A percentile compares a stretch with the other conserved stretches of the same genome.
phyloP scores from a whole-genome alignment of 139 green algal species.

The Gonium pectorale region DNA sequence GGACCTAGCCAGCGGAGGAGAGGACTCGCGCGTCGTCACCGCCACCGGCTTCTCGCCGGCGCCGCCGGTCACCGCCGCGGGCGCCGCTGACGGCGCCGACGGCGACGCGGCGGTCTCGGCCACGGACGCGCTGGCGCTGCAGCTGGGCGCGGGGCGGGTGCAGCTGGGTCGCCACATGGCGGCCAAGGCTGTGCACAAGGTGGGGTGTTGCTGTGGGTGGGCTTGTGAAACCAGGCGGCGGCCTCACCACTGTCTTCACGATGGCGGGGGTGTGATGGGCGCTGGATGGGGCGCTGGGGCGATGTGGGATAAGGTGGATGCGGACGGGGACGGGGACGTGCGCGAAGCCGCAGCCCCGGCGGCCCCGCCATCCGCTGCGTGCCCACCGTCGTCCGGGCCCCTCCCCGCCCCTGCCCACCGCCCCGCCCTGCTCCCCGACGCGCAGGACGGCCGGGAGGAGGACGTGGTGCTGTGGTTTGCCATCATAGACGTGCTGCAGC shows the following conservation, averaged over 20 bases:
- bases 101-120: not conserved
- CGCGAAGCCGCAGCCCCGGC: not conserved
- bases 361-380: not conserved
- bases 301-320: not conserved
- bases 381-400: not conserved
- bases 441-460: slow-evolving; percentile 44
- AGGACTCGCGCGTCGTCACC: not conserved
- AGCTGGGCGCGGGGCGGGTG: slow-evolving; percentile 42
- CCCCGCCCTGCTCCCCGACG: not conserved
- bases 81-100: not conserved
- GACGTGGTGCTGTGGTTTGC: slow-evolving; percentile 91
- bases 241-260: not conserved
- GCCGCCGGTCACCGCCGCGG: no score
- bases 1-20: not conserved
- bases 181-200: slow-evolving; percentile 54
- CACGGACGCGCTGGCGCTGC: slow-evolving; percentile 40
- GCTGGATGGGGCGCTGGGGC: not conserved
- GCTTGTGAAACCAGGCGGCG: not conserved
- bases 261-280: not conserved
- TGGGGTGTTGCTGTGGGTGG: not conserved
- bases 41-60: no score
- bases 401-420: not conserved
- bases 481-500: slow-evolving; percentile 92
- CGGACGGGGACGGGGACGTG: not conserved
- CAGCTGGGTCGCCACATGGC: slow-evolving; percentile 79